Evolutionary conservation across 768 basidiomycete species (phyloP).

Genomic region (Lactarius psammicola): DNA sequence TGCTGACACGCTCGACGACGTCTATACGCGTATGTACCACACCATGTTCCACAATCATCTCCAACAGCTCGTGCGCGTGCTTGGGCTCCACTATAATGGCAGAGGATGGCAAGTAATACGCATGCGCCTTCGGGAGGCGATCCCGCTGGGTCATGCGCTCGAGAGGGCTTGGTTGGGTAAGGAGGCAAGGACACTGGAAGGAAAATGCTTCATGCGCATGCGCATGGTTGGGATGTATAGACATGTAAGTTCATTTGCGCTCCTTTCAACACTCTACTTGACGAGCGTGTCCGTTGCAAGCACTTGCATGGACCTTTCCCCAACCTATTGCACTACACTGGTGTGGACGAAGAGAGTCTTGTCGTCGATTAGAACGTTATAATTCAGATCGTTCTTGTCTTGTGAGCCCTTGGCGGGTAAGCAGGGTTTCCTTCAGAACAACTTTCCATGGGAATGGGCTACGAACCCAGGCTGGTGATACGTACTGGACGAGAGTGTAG

Average conservation of each 20-base stretch:
- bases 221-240: constrained; percentile 55
- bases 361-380: constrained; percentile 1
- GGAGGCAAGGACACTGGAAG: constrained; percentile 47
- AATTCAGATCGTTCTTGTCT: background rate
- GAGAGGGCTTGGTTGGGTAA: constrained; percentile 51
- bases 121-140: constrained; percentile 42
- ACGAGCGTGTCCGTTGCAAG: constrained; percentile 34
- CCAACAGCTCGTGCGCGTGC: constrained; percentile 56
- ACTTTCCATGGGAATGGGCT: background rate
- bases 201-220: constrained; percentile 60
- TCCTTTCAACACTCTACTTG: constrained; percentile 1
- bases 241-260: constrained; percentile 42
- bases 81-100: constrained; percentile 56
- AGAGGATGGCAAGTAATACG: constrained; percentile 53
- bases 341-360: constrained; percentile 30
- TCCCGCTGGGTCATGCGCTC: constrained; percentile 49
- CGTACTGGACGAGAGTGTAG: background rate
- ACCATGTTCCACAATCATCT: constrained; percentile 58
- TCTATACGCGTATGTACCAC: constrained; percentile 58
- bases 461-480: background rate
- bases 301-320: constrained; percentile 55
- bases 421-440: background rate
- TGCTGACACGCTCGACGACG: constrained; percentile 51
- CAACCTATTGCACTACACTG: constrained; percentile 53
- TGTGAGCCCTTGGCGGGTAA: background rate